Base-by-base conservation (phyloP, 108 stramenopile genomes). In the Skeletonema menzelii region DNA sequence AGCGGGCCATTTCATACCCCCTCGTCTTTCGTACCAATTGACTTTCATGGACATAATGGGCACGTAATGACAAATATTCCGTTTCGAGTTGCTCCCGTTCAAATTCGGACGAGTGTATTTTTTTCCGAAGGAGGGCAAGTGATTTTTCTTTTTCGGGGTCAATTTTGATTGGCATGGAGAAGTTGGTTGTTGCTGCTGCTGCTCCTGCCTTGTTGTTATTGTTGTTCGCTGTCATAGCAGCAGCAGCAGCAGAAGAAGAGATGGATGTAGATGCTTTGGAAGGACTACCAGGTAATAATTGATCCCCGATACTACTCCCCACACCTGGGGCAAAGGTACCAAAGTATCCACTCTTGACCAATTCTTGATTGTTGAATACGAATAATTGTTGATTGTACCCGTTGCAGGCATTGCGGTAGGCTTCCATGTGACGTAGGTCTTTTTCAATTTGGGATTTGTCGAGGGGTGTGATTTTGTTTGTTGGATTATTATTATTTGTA, bases 121-220 rank as follows among this genome's bases (percentile, higher is more conserved):
- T 87, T 57, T 87, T 85, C 8, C 91, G 85, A n/a, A 92, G 61
- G n/a, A 67, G 57, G 3, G 84, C 53, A 27, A 92, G 34, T 5
- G 91, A 87, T 69, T 95, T 95, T 73, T 95, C 94, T 67, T 92
- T 90, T 75, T 95, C 94, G 31, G 94, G 94, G 82, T 95, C 94
- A 59, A 95, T 91, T 14, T 89, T 84, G 26, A 89, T 88, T 24
- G 94, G 94, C 86, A 95, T 79, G 72, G 85, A 57, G 63, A 70
- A 67, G 63, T 8, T 8, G 13, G 38, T 12, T 37, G 35, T 27
- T 13, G 46, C 44, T 53, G 49, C 7, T 53, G 49, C 6, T 22
- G n/a, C n/a, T n/a, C n/a, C n/a, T n/a, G n/a, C n/a, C 0, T n/a
- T 62, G 15, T 46, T 46, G 31, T 28, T n/a, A 26, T 26, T 47